Conservation (phyloP, 306 rosid species). For the Sicyos edulis region DNA sequence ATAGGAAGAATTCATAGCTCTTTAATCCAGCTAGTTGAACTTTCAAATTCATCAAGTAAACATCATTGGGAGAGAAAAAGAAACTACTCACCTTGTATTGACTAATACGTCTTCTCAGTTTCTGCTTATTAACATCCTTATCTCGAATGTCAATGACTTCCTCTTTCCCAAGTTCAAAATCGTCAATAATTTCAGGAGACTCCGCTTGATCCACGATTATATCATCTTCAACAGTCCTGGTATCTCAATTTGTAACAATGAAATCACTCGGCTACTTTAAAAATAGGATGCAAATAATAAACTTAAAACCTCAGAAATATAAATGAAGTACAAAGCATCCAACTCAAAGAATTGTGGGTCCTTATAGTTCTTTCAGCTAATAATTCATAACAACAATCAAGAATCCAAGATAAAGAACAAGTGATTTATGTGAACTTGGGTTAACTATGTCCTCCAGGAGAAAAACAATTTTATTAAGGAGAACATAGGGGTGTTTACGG, state of each 20-base stretch:
- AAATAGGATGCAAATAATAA: not conserved
- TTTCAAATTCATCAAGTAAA: conserved; percentile 7
- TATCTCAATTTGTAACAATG: conserved; percentile 4
- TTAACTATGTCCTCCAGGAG: too few species aligned
- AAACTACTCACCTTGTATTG: conserved; percentile 47
- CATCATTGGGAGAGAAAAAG: conserved; percentile 6
- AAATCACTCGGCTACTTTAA: not conserved
- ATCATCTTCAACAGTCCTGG: conserved; percentile 85
- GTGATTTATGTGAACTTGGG: too few species aligned
- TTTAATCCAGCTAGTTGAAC: not conserved
- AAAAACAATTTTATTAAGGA: too few species aligned
- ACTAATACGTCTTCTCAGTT: conserved; percentile 54
- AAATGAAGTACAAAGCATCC: not conserved
- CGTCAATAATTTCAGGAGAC: conserved; percentile 71
- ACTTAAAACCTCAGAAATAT: not conserved
- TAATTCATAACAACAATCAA: too few species aligned
- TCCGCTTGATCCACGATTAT: conserved; percentile 66
- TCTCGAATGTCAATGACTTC: conserved; percentile 75
- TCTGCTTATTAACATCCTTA: conserved; percentile 59
- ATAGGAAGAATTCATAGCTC: not conserved
- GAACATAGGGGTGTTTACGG: too few species aligned
- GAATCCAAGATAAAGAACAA: too few species aligned
- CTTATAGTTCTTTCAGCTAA: not conserved
- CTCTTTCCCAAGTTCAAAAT: conserved; percentile 71
- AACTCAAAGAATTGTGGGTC: not conserved